phyloP scores from a whole-genome alignment of 768 basidiomycete genomes.

The Trametes sanguinea region DNA sequence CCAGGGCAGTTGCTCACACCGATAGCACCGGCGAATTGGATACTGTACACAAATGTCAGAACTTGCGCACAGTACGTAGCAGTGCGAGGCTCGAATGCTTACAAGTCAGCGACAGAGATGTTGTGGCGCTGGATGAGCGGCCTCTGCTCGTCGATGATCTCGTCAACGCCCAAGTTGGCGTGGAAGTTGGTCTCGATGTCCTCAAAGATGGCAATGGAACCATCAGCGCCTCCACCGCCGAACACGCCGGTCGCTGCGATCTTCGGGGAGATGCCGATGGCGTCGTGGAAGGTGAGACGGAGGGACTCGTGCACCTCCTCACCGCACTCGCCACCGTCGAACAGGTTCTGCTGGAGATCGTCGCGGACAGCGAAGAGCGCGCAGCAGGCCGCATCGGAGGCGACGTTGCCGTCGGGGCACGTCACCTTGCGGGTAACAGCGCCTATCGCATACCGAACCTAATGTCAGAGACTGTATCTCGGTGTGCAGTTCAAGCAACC shows the following conservation, averaged over 20 bases:
- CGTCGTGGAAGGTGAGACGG: conserved; percentile 20
- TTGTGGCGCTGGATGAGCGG: conserved; percentile 13
- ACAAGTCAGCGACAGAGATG: conserved; percentile 18
- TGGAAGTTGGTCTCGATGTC: conserved; percentile 21
- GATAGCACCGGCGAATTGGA: conserved; percentile 41
- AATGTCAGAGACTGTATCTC: neutral
- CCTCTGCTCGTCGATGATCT: conserved; percentile 18
- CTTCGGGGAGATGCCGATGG: conserved; percentile 15
- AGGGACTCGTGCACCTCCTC: conserved; percentile 22
- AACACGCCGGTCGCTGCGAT: conserved; percentile 7
- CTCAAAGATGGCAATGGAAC: conserved; percentile 16
- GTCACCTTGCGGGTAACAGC: conserved; percentile 11
- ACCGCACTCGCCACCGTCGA: conserved; percentile 19
- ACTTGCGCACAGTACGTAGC: neutral
- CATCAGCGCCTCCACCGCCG: conserved; percentile 16
- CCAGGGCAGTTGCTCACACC: conserved; percentile 42
- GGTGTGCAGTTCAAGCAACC: no score
- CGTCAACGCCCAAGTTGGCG: conserved; percentile 15
- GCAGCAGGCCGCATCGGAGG: conserved; percentile 14
- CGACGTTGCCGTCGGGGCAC: conserved; percentile 8
- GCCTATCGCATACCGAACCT: neutral
- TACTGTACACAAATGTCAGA: conserved; percentile 23
- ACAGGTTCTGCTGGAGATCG: conserved; percentile 16
- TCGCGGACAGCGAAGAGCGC: conserved; percentile 15
- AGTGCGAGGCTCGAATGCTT: conserved; percentile 26